These are phyloP conservation scores for Odontarrhena argentea DNA, from an alignment of 345 rosid species.

Conservation along the genomic window DNA sequence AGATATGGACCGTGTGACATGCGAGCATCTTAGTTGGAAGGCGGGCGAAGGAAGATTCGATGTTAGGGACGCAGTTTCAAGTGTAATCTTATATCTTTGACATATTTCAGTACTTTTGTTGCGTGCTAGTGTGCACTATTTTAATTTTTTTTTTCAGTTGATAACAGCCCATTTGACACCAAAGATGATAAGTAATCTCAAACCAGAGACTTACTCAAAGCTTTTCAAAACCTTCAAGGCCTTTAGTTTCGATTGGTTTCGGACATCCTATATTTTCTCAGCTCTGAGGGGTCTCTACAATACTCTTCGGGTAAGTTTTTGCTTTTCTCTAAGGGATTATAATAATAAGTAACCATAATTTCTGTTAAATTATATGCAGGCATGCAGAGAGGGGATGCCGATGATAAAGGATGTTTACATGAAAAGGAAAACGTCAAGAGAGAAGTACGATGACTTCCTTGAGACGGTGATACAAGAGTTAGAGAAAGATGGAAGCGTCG, in stretches of 20 bases:
- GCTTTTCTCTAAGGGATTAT: not conserved
- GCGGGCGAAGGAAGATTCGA: slow-evolving; percentile 35
- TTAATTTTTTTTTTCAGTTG: slow-evolving; percentile 34
- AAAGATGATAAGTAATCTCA: slow-evolving; percentile 41
- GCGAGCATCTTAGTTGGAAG: slow-evolving; percentile 32
- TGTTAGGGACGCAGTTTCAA: slow-evolving; percentile 32
- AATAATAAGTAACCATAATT: too few relatives aligned
- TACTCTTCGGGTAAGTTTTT: slow-evolving; percentile 36
- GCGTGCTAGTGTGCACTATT: too few relatives aligned
- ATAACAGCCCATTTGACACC: slow-evolving; percentile 35
- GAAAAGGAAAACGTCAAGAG: slow-evolving; percentile 6
- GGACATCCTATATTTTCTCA: slow-evolving; percentile 23
- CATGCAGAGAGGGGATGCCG: slow-evolving; percentile 17
- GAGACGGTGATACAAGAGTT: slow-evolving; percentile 7
- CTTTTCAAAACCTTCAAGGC: slow-evolving; percentile 28
- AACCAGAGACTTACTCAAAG: slow-evolving; percentile 24
- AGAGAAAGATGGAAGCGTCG: slow-evolving; percentile 20
- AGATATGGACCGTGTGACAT: slow-evolving; percentile 35
- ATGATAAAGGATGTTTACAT: slow-evolving; percentile 1
- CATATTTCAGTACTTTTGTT: too few relatives aligned
- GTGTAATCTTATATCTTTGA: not conserved
- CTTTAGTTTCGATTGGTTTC: slow-evolving; percentile 47
- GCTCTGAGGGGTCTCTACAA: slow-evolving; percentile 37
- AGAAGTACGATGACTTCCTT: slow-evolving; percentile 21
- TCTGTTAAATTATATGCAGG: slow-evolving; percentile 5